phyloP scores from a whole-genome alignment of 345 rosid genomes.

The Melaleuca quinquenervia region DNA sequence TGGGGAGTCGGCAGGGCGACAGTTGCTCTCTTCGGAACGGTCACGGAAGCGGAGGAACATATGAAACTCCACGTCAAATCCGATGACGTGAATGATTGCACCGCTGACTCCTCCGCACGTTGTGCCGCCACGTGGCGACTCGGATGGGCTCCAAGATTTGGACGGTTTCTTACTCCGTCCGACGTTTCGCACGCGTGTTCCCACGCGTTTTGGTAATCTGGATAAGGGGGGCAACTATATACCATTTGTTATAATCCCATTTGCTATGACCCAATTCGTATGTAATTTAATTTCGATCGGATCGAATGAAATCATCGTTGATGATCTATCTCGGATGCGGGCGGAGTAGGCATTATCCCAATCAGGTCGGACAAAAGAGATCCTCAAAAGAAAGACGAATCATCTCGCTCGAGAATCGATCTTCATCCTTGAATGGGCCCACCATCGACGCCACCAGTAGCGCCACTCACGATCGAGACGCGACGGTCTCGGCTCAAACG shows the following conservation, averaged over 20 bases:
- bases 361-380: not conserved
- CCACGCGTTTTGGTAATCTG: not conserved
- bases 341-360: not conserved
- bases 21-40: not conserved
- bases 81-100: not conserved
- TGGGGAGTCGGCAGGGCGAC: not conserved
- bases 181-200: not conserved
- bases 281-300: not conserved
- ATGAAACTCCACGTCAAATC: not conserved
- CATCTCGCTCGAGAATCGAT: not conserved
- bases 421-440: not conserved
- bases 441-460: no score
- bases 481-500: not conserved
- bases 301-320: accelerated
- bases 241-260: accelerated
- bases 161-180: not conserved
- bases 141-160: not conserved
- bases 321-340: not conserved
- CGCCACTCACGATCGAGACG: no score
- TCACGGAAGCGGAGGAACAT: not conserved
- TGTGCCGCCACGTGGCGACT: not conserved
- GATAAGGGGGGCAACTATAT: not conserved
- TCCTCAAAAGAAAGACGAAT: not conserved
- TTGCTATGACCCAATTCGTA: accelerated
- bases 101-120: not conserved